phyloP scores from a whole-genome alignment of 352 stramenopile genomes.

The Globisporangium mamillatum region DNA sequence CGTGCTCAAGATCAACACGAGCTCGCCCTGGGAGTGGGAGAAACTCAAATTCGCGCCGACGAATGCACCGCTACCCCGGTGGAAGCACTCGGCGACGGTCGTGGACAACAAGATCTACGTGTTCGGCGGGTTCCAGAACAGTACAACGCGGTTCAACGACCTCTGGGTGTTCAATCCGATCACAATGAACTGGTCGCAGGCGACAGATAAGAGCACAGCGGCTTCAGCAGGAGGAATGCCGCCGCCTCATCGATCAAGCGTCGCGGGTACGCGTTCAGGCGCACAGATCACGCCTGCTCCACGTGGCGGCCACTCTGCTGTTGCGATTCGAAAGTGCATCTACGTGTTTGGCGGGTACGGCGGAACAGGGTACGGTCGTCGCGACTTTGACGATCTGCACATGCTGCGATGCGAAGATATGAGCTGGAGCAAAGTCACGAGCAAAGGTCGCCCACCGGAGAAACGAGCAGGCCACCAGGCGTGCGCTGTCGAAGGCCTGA shows the following conservation, averaged over 20 bases:
- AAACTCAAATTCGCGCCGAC: constrained; percentile 41
- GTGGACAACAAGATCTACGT: constrained; percentile 90
- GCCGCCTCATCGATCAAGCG: constrained; percentile 16
- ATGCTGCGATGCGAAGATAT: constrained; percentile 87
- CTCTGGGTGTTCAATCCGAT: constrained; percentile 96
- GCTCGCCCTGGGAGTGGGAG: constrained; percentile 70
- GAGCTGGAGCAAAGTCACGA: constrained; percentile 79
- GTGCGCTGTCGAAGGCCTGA: constrained; percentile 84
- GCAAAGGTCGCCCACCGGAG: constrained; percentile 85
- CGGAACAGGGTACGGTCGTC: constrained; percentile 86
- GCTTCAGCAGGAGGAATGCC: constrained; percentile 53
- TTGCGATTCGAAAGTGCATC: constrained; percentile 78
- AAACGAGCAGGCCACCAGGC: constrained; percentile 92
- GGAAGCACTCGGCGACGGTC: constrained; percentile 90
- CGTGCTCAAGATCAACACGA: constrained; percentile 87
- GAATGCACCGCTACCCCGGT: constrained; percentile 50
- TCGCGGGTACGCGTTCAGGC: constrained; percentile 13
- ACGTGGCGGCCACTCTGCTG: constrained; percentile 88
- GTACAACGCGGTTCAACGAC: constrained; percentile 91
- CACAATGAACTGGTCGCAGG: constrained; percentile 90
- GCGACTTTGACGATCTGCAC: constrained; percentile 95
- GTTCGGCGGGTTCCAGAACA: constrained; percentile 94
- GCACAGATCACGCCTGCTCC: constrained; percentile 62
- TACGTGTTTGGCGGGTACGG: constrained; percentile 96
- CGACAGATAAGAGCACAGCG: constrained; percentile 51